Conservation (phyloP, 1,284 basidiomycete genomes). For the Gymnopus androsaceus region DNA sequence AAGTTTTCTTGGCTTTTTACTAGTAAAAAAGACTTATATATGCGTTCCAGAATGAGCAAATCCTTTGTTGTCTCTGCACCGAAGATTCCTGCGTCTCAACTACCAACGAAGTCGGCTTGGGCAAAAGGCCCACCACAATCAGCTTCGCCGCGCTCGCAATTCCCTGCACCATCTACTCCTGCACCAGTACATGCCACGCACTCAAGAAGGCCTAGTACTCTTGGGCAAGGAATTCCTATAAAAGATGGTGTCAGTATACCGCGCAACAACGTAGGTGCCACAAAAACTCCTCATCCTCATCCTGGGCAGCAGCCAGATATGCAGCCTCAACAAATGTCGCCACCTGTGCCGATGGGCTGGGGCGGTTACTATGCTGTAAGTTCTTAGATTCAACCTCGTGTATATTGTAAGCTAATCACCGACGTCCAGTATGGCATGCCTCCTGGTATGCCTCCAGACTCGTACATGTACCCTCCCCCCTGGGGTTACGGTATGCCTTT, state of each 20-base stretch:
- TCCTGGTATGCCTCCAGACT: constrained; percentile 16
- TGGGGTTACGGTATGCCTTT: constrained; percentile 20
- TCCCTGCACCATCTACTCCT: constrained; percentile 58
- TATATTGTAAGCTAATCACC: too few relatives aligned
- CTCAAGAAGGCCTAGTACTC: constrained; percentile 69
- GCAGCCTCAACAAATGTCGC: constrained; percentile 39
- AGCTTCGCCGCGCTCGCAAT: constrained; percentile 73
- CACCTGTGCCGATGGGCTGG: constrained; percentile 27
- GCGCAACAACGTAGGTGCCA: constrained; percentile 54
- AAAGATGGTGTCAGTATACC: constrained; percentile 74
- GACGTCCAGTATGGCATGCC: neutral
- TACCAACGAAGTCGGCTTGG: constrained; percentile 80
- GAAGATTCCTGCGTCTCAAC: constrained; percentile 65
- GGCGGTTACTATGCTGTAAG: constrained; percentile 46
- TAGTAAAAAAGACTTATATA: constrained; percentile 14
- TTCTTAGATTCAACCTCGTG: too few relatives aligned
- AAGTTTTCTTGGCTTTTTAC: constrained; percentile 30
- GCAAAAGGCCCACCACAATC: constrained; percentile 75
- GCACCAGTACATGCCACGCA: constrained; percentile 57
- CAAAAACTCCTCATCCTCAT: constrained; percentile 63
- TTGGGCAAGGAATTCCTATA: constrained; percentile 68
- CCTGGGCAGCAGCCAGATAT: constrained; percentile 49
- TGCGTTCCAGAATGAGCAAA: constrained; percentile 88
- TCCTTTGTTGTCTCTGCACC: constrained; percentile 67
- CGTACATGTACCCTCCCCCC: constrained; percentile 24